These are phyloP conservation scores for Haplosporangium gracile DNA, from an alignment of 192 early-diverging fungal species.

Conservation along the genomic window DNA sequence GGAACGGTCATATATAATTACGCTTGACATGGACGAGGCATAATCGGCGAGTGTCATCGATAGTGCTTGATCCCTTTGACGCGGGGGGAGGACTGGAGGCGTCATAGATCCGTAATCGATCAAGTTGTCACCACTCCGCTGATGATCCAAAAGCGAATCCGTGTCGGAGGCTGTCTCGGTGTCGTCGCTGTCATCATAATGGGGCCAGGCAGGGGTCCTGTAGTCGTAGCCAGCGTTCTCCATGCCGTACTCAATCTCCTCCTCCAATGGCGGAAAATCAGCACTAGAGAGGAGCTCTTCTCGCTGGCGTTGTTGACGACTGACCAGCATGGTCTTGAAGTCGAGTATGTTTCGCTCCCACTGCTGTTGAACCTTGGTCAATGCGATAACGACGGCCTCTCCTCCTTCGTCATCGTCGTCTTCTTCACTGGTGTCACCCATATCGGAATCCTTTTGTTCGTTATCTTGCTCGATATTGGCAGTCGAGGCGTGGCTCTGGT, in stretches of 20 bases:
- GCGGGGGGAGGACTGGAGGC: constrained; percentile 20
- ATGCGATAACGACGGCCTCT: constrained; percentile 27
- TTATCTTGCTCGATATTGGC: neutral
- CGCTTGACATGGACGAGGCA: constrained; percentile 17
- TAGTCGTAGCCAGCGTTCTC: constrained; percentile 35
- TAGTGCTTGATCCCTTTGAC: neutral
- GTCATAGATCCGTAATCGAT: constrained; percentile 12
- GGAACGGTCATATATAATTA: constrained; percentile 24
- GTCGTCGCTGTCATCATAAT: constrained; percentile 46
- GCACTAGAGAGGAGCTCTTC: constrained; percentile 19
- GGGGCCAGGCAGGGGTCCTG: constrained; percentile 44
- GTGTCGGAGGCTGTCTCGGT: constrained; percentile 46
- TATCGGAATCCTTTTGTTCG: neutral
- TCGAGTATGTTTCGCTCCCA: constrained; percentile 34
- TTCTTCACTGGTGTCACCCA: neutral
- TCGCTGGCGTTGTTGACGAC: constrained; percentile 3
- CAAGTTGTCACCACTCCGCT: neutral
- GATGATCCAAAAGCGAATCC: constrained; percentile 18
- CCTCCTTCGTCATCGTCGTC: constrained; percentile 34
- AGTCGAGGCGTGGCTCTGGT: too few relatives aligned
- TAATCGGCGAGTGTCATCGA: neutral
- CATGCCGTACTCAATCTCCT: constrained; percentile 54
- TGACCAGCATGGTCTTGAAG: constrained; percentile 32
- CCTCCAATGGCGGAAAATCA: constrained; percentile 43
- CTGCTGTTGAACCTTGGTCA: constrained; percentile 35